Percentiles rank a stretch among this genome's conserved stretches.
Conservation (phyloP, 129 eudicot genomes). For the Cynara cardunculus region DNA sequence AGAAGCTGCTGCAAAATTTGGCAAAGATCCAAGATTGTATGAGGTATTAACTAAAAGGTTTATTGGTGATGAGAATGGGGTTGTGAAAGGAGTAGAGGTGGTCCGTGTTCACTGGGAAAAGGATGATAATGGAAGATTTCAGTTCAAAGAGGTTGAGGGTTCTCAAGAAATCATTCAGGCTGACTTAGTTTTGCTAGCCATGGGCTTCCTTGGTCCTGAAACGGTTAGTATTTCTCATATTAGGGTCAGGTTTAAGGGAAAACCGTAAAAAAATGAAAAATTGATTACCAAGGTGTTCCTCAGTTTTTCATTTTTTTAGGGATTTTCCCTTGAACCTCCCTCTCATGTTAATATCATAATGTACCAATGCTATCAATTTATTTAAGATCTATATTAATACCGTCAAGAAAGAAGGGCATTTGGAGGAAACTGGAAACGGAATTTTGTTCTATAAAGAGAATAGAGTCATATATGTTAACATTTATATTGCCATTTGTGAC, state of each 20-base stretch:
- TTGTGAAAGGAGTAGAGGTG: slow-evolving; percentile 76
- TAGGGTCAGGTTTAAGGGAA: not conserved
- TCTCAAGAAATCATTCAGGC: slow-evolving; percentile 79
- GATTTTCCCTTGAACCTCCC: too few species aligned
- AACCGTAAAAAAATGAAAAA: too few species aligned
- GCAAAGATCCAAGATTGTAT: slow-evolving; percentile 88
- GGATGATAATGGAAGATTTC: slow-evolving; percentile 84
- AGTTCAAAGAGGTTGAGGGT: slow-evolving; percentile 94
- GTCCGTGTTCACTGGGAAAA: slow-evolving; percentile 85
- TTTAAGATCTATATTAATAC: not conserved
- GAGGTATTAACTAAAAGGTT: slow-evolving; percentile 92
- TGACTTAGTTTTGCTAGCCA: slow-evolving; percentile 85
- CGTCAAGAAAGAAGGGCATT: not conserved
- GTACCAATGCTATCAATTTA: not conserved
- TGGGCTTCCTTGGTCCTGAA: slow-evolving; percentile 99
- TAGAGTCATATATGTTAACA: not conserved
- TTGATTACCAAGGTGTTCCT: too few species aligned
- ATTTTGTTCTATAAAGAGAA: not conserved
- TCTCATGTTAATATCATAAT: not conserved
- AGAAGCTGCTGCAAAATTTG: slow-evolving; percentile 89
- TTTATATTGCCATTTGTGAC: slow-evolving; percentile 4
- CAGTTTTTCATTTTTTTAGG: too few species aligned
- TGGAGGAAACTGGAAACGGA: not conserved
- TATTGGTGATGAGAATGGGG: slow-evolving; percentile 83
- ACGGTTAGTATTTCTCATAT: slow-evolving; percentile 52